phyloP scores from a whole-genome alignment of 805 yeast genomes.

The Saturnispora gosingensis region DNA sequence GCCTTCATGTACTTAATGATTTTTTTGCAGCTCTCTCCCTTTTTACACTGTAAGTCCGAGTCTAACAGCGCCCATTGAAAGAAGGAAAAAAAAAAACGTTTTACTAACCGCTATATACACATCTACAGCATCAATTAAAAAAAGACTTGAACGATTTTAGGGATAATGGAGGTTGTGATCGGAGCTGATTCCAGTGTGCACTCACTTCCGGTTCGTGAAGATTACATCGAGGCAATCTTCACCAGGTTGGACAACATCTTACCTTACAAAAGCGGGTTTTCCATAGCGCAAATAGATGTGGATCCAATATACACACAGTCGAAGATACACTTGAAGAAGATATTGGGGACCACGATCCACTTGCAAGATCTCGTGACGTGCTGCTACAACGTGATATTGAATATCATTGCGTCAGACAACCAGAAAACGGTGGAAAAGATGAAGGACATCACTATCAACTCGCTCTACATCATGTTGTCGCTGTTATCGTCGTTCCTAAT shows the following conservation, averaged over 20 bases:
- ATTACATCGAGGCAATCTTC: conserved; percentile 27
- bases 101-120: neutral
- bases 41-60: neutral
- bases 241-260: conserved; percentile 26
- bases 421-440: conserved; percentile 10
- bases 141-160: neutral
- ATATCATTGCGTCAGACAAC: conserved; percentile 3
- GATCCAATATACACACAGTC: conserved; percentile 29
- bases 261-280: conserved; percentile 30
- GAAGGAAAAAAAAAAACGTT: neutral
- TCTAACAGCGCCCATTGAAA: neutral
- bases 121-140: neutral
- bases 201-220: conserved; percentile 4
- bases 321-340: conserved; percentile 26
- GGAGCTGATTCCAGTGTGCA: neutral
- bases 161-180: conserved; percentile 1
- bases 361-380: conserved; percentile 24
- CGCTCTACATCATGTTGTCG: conserved; percentile 3
- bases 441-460: conserved; percentile 15
- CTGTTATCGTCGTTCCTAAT: conserved; percentile 30
- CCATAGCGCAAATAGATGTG: conserved; percentile 29
- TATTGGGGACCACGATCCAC: conserved; percentile 20
- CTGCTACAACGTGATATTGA: conserved; percentile 7
- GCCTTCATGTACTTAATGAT: too few species aligned
- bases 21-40: neutral